These are phyloP conservation scores for Camellia granthamiana DNA, from an alignment of 148 eudicot genomes.

Conservation along the genomic window DNA sequence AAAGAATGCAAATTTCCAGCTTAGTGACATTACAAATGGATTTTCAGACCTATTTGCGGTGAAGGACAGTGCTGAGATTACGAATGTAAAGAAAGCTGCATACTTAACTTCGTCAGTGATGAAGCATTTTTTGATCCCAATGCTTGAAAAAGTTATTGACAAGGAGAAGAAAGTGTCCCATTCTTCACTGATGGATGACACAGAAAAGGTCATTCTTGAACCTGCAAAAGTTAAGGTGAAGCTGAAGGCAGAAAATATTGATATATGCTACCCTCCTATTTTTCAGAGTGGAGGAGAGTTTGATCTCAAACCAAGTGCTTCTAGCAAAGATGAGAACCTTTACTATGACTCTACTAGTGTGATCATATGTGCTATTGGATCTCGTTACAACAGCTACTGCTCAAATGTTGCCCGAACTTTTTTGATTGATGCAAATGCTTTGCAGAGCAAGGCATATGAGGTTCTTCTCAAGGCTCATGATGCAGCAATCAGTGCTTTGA, in stretches of 20 bases:
- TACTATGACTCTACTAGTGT: slow-evolving; percentile 59
- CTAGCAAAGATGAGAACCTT: slow-evolving; percentile 51
- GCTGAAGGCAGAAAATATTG: slow-evolving; percentile 60
- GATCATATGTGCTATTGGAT: slow-evolving; percentile 57
- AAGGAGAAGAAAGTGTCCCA: slow-evolving; percentile 59
- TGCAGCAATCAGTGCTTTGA: slow-evolving; percentile 53
- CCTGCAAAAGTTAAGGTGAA: slow-evolving; percentile 47
- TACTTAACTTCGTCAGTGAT: slow-evolving; percentile 49
- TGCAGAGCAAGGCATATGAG: slow-evolving; percentile 57
- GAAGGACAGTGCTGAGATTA: slow-evolving; percentile 41
- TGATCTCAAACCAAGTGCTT: slow-evolving; percentile 57
- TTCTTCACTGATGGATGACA: slow-evolving; percentile 55
- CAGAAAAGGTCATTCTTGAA: slow-evolving; percentile 48
- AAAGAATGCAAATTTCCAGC: slow-evolving; percentile 29
- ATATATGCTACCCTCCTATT: slow-evolving; percentile 64
- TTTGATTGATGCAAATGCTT: slow-evolving; percentile 49
- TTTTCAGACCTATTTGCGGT: slow-evolving; percentile 53
- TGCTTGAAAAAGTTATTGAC: slow-evolving; percentile 54
- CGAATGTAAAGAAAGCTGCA: slow-evolving; percentile 54
- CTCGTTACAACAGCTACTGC: slow-evolving; percentile 57
- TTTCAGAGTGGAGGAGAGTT: slow-evolving; percentile 64
- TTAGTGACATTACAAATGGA: slow-evolving; percentile 39
- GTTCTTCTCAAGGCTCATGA: slow-evolving; percentile 60
- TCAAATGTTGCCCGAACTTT: slow-evolving; percentile 51
- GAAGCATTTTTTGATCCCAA: slow-evolving; percentile 60